Base-by-base conservation (phyloP, 1,139 yeast species). In the Kurtzmaniella quercitrusa region DNA sequence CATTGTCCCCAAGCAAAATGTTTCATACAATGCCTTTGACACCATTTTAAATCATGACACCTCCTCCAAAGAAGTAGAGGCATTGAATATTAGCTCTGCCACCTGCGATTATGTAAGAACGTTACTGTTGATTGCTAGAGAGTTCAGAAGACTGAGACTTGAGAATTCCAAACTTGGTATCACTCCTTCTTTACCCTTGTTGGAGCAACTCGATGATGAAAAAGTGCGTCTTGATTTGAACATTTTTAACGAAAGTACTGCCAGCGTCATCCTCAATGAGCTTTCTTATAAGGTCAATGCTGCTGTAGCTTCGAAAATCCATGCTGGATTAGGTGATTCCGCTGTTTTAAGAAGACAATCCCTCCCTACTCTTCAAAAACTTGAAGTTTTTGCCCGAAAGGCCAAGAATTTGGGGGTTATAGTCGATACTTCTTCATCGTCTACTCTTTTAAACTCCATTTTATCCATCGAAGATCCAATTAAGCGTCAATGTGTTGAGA, bases 331-430 rank as follows among this genome's bases (percentile, higher is more conserved):
- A 42, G 96, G 97, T 1, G 90, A 86, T 50, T 66, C 72, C 43
- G 90, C 98, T 0, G 77, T 93, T 44, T 76, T 93, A 57, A 85
- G 98, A 63, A 87, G 95, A 60, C 96, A 91, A 52, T 76, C 89
- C 5, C 79, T 85, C 51, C 98, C 98, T 31, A 81, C 94, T 2
- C 70, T 85, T 48, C 87, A 84, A 42, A 87, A 90, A 58, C 73
- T 91, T 66, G 95, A 89, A 57, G 78, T 87, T 1, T 86, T 93
- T 59, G 82, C 83, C 39, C 76, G 82, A 50, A 86, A 82, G 52
- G 81, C 89, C 34, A 68, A 78, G 15, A 73, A 81, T 49, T 75
- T 87, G 48, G 89, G 88, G 2, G 72, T 82, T 51, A 72, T 77
- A 17, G 73, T 91, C 47, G 96, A 91, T 58, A 81, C 94, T 1